phyloP scores from a whole-genome alignment of 805 yeast species.

The Tetrapisispora fleetii region DNA sequence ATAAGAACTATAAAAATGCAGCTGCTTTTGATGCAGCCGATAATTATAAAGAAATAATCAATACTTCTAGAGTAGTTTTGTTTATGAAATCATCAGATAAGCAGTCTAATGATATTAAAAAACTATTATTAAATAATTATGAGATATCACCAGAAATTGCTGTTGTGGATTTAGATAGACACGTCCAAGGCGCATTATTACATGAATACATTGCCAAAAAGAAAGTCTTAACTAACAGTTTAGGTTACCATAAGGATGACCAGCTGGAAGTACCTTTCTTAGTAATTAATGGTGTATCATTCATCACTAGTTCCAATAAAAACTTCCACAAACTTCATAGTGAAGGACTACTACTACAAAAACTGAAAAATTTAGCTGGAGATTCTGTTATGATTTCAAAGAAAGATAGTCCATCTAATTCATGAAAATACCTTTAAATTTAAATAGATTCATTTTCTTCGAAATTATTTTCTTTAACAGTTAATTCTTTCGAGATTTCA shows the following conservation, averaged over 20 bases:
- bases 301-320: conserved; percentile 10
- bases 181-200: conserved; percentile 58
- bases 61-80: conserved; percentile 56
- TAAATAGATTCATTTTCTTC: too few relatives aligned
- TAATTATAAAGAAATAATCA: conserved; percentile 41
- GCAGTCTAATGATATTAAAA: conserved; percentile 56
- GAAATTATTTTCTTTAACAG: background rate
- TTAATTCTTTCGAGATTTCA: background rate
- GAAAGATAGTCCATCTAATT: conserved; percentile 20
- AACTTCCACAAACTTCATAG: conserved; percentile 12
- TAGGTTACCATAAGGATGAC: background rate
- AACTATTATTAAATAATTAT: conserved; percentile 51
- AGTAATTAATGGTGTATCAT: conserved; percentile 19
- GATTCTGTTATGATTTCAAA: conserved; percentile 16
- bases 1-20: background rate
- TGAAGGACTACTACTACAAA: conserved; percentile 12
- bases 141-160: conserved; percentile 61
- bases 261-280: conserved; percentile 14
- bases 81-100: conserved; percentile 49
- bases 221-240: conserved; percentile 4
- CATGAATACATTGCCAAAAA: conserved; percentile 46
- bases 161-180: conserved; percentile 73
- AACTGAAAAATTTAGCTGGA: conserved; percentile 12
- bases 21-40: background rate
- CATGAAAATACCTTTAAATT: conserved; percentile 2